phyloP scores from a whole-genome alignment of 192 early-diverging fungal genomes.

The Coemansia sp. region DNA sequence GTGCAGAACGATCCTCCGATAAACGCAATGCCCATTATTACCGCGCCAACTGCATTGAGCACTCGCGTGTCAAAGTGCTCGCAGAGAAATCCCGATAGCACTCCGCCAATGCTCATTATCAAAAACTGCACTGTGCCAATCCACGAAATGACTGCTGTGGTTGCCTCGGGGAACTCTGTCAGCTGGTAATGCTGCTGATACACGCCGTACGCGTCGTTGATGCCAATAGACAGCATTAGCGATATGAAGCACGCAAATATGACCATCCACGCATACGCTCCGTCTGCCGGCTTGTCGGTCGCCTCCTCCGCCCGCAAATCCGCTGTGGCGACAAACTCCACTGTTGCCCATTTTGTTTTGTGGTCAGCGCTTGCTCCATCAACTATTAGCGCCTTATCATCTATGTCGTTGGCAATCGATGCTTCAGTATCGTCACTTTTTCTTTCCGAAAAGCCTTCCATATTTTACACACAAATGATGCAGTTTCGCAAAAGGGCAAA shows the following conservation, averaged over 20 bases:
- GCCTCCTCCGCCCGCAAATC: slow-evolving; percentile 44
- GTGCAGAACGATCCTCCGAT: slow-evolving; percentile 46
- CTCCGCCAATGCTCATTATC: slow-evolving; percentile 36
- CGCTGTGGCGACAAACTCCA: slow-evolving; percentile 35
- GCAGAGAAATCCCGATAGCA: slow-evolving; percentile 49
- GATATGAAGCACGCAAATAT: slow-evolving; percentile 44
- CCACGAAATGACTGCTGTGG: slow-evolving; percentile 49
- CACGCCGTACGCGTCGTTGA: slow-evolving; percentile 53
- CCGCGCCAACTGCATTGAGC: slow-evolving; percentile 37
- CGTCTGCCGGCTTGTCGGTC: slow-evolving; percentile 43
- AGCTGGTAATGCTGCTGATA: slow-evolving; percentile 53
- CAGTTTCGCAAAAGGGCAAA: neutral
- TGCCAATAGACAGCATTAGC: slow-evolving; percentile 52
- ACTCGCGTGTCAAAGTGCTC: slow-evolving; percentile 52
- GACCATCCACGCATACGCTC: slow-evolving; percentile 48
- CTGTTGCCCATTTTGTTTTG: slow-evolving; percentile 8
- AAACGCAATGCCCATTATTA: slow-evolving; percentile 44
- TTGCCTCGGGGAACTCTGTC: slow-evolving; percentile 40
- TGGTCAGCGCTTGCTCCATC: neutral
- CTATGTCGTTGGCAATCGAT: neutral
- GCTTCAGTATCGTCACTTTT: neutral
- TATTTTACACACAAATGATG: neutral
- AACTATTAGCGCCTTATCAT: neutral
- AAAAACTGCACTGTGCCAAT: slow-evolving; percentile 50
- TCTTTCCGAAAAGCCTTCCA: neutral